phyloP scores from a whole-genome alignment of 139 green algal genomes.

The Chlorella sorokiniana region DNA sequence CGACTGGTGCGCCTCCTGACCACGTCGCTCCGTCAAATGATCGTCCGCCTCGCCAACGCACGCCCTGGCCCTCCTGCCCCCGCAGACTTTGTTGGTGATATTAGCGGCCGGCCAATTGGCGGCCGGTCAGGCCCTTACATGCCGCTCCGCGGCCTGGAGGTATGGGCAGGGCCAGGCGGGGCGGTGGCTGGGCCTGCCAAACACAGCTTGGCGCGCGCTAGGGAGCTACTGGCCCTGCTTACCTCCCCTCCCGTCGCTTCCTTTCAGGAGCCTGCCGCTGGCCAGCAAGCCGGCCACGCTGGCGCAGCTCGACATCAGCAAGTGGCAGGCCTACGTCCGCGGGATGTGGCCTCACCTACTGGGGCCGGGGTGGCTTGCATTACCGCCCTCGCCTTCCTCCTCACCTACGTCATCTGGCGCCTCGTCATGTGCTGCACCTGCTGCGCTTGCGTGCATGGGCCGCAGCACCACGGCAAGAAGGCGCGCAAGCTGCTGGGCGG shows the following conservation, averaged over 20 bases:
- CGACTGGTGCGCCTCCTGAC: too few species aligned
- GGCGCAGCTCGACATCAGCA: not conserved
- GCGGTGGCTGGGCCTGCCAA: not conserved
- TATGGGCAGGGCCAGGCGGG: too few species aligned
- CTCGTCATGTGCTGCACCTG: conserved; percentile 14
- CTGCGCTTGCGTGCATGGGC: conserved; percentile 19
- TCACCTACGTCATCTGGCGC: conserved; percentile 6
- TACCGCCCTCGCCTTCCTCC: not conserved
- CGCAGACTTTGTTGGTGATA: not conserved
- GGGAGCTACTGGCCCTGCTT: too few species aligned
- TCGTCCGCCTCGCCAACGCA: too few species aligned
- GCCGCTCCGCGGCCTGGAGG: not conserved
- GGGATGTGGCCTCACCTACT: not conserved
- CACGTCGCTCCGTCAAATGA: too few species aligned
- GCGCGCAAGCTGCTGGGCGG: conserved; percentile 10
- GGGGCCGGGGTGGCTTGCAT: not conserved
- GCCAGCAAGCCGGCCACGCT: conserved; percentile 11
- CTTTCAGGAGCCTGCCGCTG: conserved; percentile 8
- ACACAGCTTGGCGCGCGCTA: too few species aligned
- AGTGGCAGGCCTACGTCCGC: conserved; percentile 12
- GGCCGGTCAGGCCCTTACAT: not conserved
- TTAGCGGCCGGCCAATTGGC: not conserved
- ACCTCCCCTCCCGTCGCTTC: too few species aligned
- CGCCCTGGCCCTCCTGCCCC: too few species aligned
- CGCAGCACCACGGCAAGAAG: not conserved